Conservation (phyloP, 129 eudicot species). For the Gnaphalium uliginosum region DNA sequence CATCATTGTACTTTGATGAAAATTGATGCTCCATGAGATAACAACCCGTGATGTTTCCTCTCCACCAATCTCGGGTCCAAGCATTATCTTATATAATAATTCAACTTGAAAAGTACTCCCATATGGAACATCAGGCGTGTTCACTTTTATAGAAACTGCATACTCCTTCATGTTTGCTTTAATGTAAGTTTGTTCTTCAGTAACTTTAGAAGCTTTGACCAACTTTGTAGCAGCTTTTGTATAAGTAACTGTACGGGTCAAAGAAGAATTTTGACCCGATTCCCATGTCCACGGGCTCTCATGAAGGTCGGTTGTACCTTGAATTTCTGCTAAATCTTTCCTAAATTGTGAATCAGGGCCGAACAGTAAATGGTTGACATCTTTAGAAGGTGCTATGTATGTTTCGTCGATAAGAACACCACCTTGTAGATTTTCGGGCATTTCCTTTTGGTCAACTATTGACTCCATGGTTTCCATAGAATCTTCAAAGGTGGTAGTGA, state of each 20-base stretch:
- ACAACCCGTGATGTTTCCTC: constrained; percentile 64
- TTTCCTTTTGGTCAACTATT: constrained; percentile 38
- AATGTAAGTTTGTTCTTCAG: constrained; percentile 74
- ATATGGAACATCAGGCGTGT: constrained; percentile 91
- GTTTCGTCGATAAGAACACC: constrained; percentile 79
- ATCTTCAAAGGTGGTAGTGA: constrained; percentile 55
- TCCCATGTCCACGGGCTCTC: constrained; percentile 76
- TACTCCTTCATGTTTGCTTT: constrained; percentile 73
- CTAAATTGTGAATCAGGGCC: constrained; percentile 65
- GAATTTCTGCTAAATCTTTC: constrained; percentile 56
- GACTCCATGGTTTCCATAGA: constrained; percentile 62
- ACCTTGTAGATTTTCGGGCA: constrained; percentile 72
- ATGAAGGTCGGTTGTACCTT: constrained; percentile 70
- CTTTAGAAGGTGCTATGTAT: constrained; percentile 56
- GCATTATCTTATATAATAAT: constrained; percentile 66
- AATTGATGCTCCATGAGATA: constrained; percentile 75
- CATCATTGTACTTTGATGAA: constrained; percentile 82
- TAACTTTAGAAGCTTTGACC: constrained; percentile 80
- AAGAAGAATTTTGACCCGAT: constrained; percentile 41
- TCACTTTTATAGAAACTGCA: constrained; percentile 58
- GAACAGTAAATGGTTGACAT: constrained; percentile 61
- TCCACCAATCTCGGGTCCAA: constrained; percentile 47
- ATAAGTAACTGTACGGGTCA: constrained; percentile 64
- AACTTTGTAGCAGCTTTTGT: constrained; percentile 68
- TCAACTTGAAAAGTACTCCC: constrained; percentile 72